Evolutionary conservation across 305 asterid species (phyloP).

Genomic region (Stenogyne calaminthoides): DNA sequence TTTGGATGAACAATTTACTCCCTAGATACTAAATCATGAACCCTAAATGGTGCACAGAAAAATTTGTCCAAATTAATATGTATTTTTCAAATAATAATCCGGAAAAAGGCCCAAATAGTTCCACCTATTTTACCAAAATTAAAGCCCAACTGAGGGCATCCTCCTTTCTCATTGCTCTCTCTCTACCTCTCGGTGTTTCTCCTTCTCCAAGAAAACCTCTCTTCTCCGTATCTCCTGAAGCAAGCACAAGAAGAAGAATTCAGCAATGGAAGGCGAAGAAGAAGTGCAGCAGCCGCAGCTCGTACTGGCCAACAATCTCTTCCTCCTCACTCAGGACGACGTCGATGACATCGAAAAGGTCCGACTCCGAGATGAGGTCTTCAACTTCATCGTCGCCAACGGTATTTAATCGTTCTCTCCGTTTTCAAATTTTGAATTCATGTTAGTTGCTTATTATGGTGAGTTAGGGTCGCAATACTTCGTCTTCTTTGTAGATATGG

Average conservation of each 20-base stretch:
- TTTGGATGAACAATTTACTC: no score
- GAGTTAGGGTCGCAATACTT: not conserved
- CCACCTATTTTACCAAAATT: no score
- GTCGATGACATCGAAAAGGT: conserved; percentile 89
- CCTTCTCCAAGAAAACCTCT: conserved; percentile 28
- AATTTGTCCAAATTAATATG: no score
- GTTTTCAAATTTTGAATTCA: not conserved
- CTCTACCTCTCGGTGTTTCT: conserved; percentile 20
- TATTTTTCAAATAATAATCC: no score
- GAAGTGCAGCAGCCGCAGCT: conserved; percentile 85
- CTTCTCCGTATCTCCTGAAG: not conserved
- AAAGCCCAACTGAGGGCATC: not conserved
- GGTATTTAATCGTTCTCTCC: conserved; percentile 46
- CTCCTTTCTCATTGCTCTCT: not conserved
- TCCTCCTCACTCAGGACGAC: conserved; percentile 68
- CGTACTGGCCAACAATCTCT: conserved; percentile 72
- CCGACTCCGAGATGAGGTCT: conserved; percentile 90
- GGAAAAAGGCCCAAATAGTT: no score
- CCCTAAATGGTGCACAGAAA: no score
- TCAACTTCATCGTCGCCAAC: conserved; percentile 60
- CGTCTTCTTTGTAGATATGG: conserved; percentile 57
- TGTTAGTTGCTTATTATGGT: not conserved
- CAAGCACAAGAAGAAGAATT: not conserved
- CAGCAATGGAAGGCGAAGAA: conserved; percentile 75
- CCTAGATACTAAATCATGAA: no score